Base-by-base conservation (phyloP, 768 basidiomycete species). In the Suillus hirtellus region DNA sequence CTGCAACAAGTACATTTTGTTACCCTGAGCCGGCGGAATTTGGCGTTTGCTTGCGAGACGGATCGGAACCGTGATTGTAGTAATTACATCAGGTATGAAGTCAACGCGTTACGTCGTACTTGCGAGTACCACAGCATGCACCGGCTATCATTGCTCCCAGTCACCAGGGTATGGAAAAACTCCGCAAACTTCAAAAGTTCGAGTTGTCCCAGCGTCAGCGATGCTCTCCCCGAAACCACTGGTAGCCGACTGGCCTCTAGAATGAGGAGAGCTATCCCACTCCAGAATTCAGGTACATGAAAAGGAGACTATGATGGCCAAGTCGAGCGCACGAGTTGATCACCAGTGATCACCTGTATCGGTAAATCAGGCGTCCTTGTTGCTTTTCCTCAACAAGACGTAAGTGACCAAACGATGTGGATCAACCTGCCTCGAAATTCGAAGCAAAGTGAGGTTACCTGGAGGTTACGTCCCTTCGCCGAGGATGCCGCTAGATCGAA, bases 351-450 rank as follows among this genome's bases (percentile, higher is more conserved):
- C 27, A 52, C 27, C 27, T 19, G 17, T 52, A 31, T 31, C 17
- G 9, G 50, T 9, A 27, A 27, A 52, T 31, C 50, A 52, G 15
- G 27, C 27, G 27, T 2, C 31, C 27, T 31, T 9, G 27, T 27
- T 53, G 34, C 31, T 53, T 34, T 53, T 53, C 11, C 52, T 53
- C 52, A n/a, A 35, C 52, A 12, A 34, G 34, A 34, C 31, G 19
- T 53, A 35, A 34, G 34, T n/a, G 11, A n/a, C 31, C 19, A 17
- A 34, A 34, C 52, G n/a, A 19, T 31, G 52, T 53, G 34, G 19
- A n/a, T n/a, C 19, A 53, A 53, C n/a, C 52, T 53, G 19, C 11
- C 31, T 53, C 19, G n/a, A 53, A 53, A 53, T 53, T 53, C 19
- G 52, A 34, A 53, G 4, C 19, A 4, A 17, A 49, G 24, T 14